Base-by-base conservation (phyloP, 2,329 filamentous ascomycete species). In the Lachnellula cervina region DNA sequence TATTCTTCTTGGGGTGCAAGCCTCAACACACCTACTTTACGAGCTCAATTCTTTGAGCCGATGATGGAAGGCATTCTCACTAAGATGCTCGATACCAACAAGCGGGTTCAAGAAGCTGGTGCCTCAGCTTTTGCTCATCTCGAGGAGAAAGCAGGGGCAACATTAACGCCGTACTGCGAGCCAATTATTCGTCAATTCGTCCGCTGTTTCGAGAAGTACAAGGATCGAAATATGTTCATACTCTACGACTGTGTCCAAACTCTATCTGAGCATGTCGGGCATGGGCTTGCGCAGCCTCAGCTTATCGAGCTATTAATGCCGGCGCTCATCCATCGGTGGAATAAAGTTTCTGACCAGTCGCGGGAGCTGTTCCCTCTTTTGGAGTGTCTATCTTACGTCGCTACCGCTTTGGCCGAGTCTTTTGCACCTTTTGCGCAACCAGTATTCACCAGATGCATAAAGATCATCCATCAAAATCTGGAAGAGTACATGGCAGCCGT, bases 211-310 rank as follows among this genome's bases (percentile, higher is more conserved):
- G 82, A 79, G 52, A 91, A 89, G 73, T 99, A 97, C 82, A 97
- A 99, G 79, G 93, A 97, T 73, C 87, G 90, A 67, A 99, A 99
- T 76, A 97, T 97, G 84, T 97, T 95, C 76, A 95, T 97, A 53
- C 82, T 99, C 35, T 99, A 99, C 75, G 94, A 99, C 74, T 97
- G 94, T 71, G 90, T 99, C 35, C 94, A 99, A 75, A 99, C 94
- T 0, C 78, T 99, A 55, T 94, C 94, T 3, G 94, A 99, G 72
- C 88, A 90, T 68, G 88, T 97, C 53, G 91, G 90, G 11, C 84
- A 87, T 6, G 84, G 88, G 35, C 78, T 99, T 62, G 88, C 90
- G n/a, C 80, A 84, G 59, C 88, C 88, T 6, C 83, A 92, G 51
- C 81, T 96, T n/a, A 85, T 92, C 42, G 82, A 88, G 60, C 80